Conservation (phyloP, 306 rosid genomes). For the Nissolia schottii region DNA sequence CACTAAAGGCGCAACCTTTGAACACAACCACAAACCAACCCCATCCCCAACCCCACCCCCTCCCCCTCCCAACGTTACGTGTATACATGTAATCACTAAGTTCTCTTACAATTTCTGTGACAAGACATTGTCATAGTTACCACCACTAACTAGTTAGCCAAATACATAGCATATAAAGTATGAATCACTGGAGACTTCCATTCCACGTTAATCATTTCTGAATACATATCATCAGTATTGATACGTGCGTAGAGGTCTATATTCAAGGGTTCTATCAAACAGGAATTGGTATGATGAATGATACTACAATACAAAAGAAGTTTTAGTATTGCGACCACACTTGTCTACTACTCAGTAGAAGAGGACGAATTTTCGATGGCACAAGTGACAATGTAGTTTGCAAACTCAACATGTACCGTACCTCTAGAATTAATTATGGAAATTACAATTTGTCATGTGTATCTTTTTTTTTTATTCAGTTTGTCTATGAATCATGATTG, state of each 20-base stretch:
- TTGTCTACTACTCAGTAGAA: background rate
- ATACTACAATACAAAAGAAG: background rate
- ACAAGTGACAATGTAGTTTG: background rate
- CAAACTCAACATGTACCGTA: background rate
- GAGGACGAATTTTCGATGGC: background rate
- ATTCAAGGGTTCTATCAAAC: background rate
- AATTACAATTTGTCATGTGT: background rate
- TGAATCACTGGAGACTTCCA: too few relatives aligned
- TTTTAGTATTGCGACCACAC: background rate
- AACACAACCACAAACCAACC: too few relatives aligned
- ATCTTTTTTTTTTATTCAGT: too few relatives aligned
- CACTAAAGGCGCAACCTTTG: too few relatives aligned
- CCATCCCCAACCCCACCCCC: too few relatives aligned
- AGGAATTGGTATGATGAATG: background rate
- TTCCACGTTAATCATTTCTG: too few relatives aligned
- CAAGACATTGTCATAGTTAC: too few relatives aligned
- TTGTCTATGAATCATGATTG: background rate
- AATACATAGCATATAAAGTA: too few relatives aligned
- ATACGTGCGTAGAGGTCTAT: background rate
- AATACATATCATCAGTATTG: background rate
- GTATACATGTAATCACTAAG: too few relatives aligned
- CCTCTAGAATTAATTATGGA: background rate
- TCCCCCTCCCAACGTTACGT: too few relatives aligned
- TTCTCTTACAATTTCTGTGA: too few relatives aligned
- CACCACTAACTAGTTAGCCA: too few relatives aligned